phyloP scores from a whole-genome alignment of 192 early-diverging fungal genomes.

The Coemansia nantahalensis region DNA sequence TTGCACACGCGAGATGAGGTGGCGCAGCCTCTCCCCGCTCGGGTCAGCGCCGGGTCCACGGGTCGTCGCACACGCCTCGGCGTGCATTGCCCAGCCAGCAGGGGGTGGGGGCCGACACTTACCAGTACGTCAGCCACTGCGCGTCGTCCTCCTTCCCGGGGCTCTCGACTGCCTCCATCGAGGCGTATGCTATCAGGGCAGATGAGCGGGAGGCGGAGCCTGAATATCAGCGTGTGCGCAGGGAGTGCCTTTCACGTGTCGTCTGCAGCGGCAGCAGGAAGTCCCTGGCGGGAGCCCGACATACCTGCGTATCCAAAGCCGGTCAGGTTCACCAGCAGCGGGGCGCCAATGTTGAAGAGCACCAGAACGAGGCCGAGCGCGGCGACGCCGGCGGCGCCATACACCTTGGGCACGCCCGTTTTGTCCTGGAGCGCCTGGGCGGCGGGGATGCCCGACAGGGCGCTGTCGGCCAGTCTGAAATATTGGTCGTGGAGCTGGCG shows the following conservation, averaged over 20 bases:
- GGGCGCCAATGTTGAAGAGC: slow-evolving; percentile 85
- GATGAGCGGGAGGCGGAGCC: too few species aligned
- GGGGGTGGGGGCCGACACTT: too few species aligned
- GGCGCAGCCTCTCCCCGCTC: too few species aligned
- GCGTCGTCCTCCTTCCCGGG: slow-evolving; percentile 72
- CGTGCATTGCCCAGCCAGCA: too few species aligned
- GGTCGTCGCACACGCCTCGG: too few species aligned
- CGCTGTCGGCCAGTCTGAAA: slow-evolving; percentile 58
- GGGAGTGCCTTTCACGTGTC: too few species aligned
- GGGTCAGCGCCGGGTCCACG: too few species aligned
- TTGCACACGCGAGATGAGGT: too few species aligned
- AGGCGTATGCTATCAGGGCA: slow-evolving; percentile 67
- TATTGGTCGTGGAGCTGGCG: slow-evolving; percentile 47
- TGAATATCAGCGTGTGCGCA: too few species aligned
- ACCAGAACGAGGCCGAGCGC: slow-evolving; percentile 68
- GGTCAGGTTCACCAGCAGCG: slow-evolving; percentile 76
- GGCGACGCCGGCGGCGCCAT: slow-evolving; percentile 65
- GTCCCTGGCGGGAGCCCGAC: too few species aligned
- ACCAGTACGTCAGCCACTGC: slow-evolving; percentile 91
- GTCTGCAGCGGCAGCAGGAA: too few species aligned
- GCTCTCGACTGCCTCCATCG: slow-evolving; percentile 90
- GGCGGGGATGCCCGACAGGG: slow-evolving; percentile 66
- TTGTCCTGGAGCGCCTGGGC: slow-evolving; percentile 67
- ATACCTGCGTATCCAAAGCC: slow-evolving; percentile 84
- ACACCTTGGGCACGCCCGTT: slow-evolving; percentile 89